Conservation (phyloP, 1,284 basidiomycete species). For the Tylopilus sp. region DNA sequence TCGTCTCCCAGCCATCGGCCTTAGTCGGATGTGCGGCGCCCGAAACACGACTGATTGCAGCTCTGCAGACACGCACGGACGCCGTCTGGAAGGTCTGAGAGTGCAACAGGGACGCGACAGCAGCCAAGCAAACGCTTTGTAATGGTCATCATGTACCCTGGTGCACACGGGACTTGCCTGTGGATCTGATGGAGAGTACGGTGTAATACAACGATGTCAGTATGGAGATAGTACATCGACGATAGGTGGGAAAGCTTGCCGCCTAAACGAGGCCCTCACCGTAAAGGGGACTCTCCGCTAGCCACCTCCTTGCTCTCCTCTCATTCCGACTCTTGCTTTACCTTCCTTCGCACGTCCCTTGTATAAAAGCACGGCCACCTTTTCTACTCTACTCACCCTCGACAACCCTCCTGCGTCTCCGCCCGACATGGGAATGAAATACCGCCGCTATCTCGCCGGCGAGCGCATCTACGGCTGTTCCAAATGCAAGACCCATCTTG, state of each 20-base stretch:
- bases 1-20: neutral
- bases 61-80: neutral
- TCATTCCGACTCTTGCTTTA: slow-evolving; percentile 22
- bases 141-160: too few relatives aligned
- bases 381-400: slow-evolving; percentile 4
- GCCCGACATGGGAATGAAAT: slow-evolving; percentile 80
- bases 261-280: slow-evolving; percentile 37
- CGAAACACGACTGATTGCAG: neutral
- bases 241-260: slow-evolving; percentile 40
- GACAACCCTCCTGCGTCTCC: slow-evolving; percentile 4
- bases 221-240: too few relatives aligned
- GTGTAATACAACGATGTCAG: too few relatives aligned
- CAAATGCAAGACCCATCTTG: slow-evolving; percentile 91
- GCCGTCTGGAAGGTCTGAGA: too few relatives aligned
- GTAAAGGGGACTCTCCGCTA: slow-evolving; percentile 35
- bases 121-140: too few relatives aligned
- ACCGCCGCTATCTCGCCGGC: slow-evolving; percentile 86
- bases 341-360: slow-evolving; percentile 40
- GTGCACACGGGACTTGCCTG: too few relatives aligned
- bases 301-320: slow-evolving; percentile 16
- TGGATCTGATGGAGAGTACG: too few relatives aligned
- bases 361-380: slow-evolving; percentile 40
- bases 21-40: neutral
- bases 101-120: too few relatives aligned
- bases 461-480: slow-evolving; percentile 91